phyloP scores from a whole-genome alignment of 805 yeast species.

The Torulaspora indica region DNA sequence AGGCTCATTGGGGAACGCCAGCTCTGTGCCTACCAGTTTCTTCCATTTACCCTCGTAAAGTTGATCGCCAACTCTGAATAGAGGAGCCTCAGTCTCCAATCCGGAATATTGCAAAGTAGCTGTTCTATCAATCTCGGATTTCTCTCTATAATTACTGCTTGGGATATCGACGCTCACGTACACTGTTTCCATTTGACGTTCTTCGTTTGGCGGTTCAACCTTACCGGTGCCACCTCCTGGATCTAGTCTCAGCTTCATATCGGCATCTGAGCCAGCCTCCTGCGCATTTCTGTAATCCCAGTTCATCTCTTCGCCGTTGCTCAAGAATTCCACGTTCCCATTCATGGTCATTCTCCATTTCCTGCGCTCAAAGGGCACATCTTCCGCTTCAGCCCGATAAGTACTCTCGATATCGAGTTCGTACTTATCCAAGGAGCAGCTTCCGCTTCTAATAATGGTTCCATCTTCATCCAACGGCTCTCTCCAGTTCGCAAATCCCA shows the following conservation, averaged over 20 bases:
- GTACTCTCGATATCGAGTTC: slow-evolving; percentile 18
- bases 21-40: slow-evolving; percentile 71
- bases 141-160: slow-evolving; percentile 32
- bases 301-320: slow-evolving; percentile 85
- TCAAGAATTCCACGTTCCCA: slow-evolving; percentile 68
- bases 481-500: slow-evolving; percentile 48
- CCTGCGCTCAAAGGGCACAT: slow-evolving; percentile 25
- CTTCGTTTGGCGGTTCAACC: slow-evolving; percentile 16
- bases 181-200: slow-evolving; percentile 42
- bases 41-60: slow-evolving; percentile 75
- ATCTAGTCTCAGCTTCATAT: slow-evolving; percentile 57
- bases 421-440: slow-evolving; percentile 77
- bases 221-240: slow-evolving; percentile 21
- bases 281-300: slow-evolving; percentile 76
- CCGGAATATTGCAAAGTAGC: slow-evolving; percentile 53
- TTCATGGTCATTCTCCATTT: slow-evolving; percentile 62
- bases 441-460: slow-evolving; percentile 61
- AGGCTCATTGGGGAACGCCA: slow-evolving; percentile 37
- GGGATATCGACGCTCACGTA: slow-evolving; percentile 54
- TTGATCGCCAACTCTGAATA: slow-evolving; percentile 52
- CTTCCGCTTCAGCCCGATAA: slow-evolving; percentile 14
- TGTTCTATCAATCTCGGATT: slow-evolving; percentile 35
- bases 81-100: slow-evolving; percentile 49
- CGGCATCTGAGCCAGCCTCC: slow-evolving; percentile 90
- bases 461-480: slow-evolving; percentile 49